A percentile compares a stretch with the other conserved stretches of the same genome.
These are phyloP conservation scores for Cerioporus squamosus DNA, from an alignment of 1,284 basidiomycete genomes.

Conservation along the genomic window DNA sequence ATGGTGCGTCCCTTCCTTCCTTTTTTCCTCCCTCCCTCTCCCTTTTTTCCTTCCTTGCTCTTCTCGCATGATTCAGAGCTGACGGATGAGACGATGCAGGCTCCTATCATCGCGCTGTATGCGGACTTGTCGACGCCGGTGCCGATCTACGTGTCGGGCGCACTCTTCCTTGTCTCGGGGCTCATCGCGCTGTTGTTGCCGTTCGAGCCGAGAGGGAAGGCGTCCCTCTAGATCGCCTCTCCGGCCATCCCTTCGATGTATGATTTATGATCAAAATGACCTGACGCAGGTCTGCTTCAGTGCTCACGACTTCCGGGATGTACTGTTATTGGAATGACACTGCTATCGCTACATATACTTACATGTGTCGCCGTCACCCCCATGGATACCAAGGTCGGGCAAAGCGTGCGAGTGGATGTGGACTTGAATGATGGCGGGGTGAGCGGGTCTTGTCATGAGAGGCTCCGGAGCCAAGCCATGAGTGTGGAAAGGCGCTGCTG, in stretches of 20 bases:
- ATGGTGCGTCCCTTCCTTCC: slow-evolving; percentile 53
- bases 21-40: no score
- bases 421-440: no score
- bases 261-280: neutral
- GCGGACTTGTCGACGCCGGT: slow-evolving; percentile 62
- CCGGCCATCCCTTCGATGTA: no score
- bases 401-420: no score
- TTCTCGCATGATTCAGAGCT: no score
- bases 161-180: slow-evolving; percentile 65
- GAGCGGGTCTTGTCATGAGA: slow-evolving; percentile 1
- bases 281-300: neutral
- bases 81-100: slow-evolving; percentile 37
- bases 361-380: no score
- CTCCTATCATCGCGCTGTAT: slow-evolving; percentile 70
- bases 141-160: slow-evolving; percentile 75
- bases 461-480: slow-evolving; percentile 14
- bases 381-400: no score
- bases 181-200: slow-evolving; percentile 70
- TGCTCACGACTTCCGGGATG: no score
- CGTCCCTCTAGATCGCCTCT: slow-evolving; percentile 50
- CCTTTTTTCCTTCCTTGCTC: neutral
- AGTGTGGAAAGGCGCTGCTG: slow-evolving; percentile 11
- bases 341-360: neutral
- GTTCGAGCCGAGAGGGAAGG: slow-evolving; percentile 71
- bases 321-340: no score